Percentiles rank a stretch among this genome's conserved stretches.
These are phyloP conservation scores for Plasmopara muralis DNA, from an alignment of 352 stramenopile genomes.

Conservation along the genomic window DNA sequence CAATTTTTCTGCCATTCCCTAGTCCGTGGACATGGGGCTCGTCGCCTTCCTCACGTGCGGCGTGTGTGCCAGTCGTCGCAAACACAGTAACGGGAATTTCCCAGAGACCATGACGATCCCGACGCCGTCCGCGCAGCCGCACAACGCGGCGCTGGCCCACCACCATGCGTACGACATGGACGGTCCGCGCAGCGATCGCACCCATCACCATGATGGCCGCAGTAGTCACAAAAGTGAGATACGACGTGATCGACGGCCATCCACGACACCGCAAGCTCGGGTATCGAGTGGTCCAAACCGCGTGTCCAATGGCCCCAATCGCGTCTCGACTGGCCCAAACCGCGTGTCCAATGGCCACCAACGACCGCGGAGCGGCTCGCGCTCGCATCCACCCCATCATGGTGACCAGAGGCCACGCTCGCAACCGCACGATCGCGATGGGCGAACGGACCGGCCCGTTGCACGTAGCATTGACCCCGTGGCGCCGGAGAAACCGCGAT, in stretches of 20 bases:
- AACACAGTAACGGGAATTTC: conserved; percentile 24
- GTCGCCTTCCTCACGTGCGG: conserved; percentile 32
- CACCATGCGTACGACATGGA: conserved; percentile 30
- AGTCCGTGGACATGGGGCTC: conserved; percentile 22
- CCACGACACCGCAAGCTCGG: conserved; percentile 9
- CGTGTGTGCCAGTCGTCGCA: conserved; percentile 24
- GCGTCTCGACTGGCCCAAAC: conserved; percentile 5
- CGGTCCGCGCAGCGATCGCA: conserved; percentile 5
- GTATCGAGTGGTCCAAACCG: not conserved
- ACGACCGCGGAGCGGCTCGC: conserved; percentile 14
- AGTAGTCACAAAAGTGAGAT: conserved; percentile 7
- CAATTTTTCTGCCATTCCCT: too few species aligned
- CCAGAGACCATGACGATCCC: conserved; percentile 35
- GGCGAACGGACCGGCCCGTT: conserved; percentile 14
- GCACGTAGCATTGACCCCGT: conserved; percentile 18
- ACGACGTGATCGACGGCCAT: conserved; percentile 10
- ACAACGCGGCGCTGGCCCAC: conserved; percentile 19
- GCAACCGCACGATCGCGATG: conserved; percentile 9
- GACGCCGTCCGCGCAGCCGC: conserved; percentile 15
- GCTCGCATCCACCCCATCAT: conserved; percentile 16
- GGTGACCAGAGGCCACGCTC: conserved; percentile 8
- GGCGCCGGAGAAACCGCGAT: conserved; percentile 15
- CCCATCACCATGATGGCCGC: conserved; percentile 3
- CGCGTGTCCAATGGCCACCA: conserved; percentile 6
- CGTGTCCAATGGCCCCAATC: conserved; percentile 7